Conservation (phyloP, 805 yeast species). For the Ogataea parapolymorpha region DNA sequence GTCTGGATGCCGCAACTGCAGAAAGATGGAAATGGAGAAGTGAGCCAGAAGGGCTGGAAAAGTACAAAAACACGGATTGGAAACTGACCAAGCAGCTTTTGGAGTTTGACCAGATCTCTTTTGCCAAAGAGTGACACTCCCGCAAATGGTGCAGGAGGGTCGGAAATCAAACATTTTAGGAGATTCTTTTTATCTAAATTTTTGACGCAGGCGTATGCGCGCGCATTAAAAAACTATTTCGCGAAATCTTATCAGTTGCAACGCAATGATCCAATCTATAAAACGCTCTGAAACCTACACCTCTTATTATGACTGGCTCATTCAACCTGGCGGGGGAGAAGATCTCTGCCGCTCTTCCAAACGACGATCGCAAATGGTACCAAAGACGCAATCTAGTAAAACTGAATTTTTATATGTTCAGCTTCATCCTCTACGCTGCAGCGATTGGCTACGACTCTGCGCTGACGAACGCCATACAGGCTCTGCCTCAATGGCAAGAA, state of each 20-base stretch:
- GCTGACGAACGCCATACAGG: conserved; percentile 20
- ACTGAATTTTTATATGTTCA: conserved; percentile 10
- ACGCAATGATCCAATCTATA: neutral
- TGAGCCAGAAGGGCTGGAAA: conserved; percentile 2
- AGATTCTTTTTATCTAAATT: too few relatives aligned
- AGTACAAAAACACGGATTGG: conserved; percentile 10
- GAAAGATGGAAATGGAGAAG: conserved; percentile 35
- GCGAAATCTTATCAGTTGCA: neutral
- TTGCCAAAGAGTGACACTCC: neutral
- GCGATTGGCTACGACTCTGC: conserved; percentile 22
- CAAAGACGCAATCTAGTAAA: conserved; percentile 18
- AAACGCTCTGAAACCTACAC: too few relatives aligned
- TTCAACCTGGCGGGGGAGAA: conserved; percentile 15
- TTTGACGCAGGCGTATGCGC: conserved; percentile 3
- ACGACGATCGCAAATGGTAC: conserved; percentile 18
- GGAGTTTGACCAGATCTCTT: conserved; percentile 9
- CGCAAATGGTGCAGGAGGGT: neutral
- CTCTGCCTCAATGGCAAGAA: conserved; percentile 15
- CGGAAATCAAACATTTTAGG: too few relatives aligned
- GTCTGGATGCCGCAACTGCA: conserved; percentile 21
- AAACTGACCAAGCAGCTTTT: conserved; percentile 13
- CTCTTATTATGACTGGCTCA: conserved; percentile 2
- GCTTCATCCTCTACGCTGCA: conserved; percentile 19
- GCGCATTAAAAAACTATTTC: neutral
- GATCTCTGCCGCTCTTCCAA: conserved; percentile 14